These are phyloP conservation scores for Euphrasia arctica DNA, from an alignment of 305 asterid species.

Conservation along the genomic window DNA sequence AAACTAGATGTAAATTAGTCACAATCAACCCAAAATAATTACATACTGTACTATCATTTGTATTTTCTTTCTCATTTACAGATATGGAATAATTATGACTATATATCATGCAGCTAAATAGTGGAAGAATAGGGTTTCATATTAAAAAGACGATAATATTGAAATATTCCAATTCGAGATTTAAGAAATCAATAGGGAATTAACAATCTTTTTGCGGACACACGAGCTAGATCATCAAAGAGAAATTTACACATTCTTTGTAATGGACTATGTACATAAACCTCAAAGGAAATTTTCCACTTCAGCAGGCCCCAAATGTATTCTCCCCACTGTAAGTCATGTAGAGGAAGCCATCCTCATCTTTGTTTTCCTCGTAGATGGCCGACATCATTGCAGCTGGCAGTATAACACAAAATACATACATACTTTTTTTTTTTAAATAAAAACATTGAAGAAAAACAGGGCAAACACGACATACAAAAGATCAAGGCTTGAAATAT, in stretches of 20 bases:
- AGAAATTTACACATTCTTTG: conserved; percentile 49
- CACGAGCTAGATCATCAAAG: conserved; percentile 25
- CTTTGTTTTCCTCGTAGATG: conserved; percentile 89
- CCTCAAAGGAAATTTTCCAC: conserved; percentile 17
- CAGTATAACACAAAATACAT: background rate
- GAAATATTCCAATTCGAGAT: too few species aligned
- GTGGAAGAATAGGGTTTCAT: too few species aligned
- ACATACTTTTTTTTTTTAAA: too few species aligned
- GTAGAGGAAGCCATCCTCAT: conserved; percentile 94
- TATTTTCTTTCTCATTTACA: too few species aligned
- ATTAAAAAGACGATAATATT: too few species aligned
- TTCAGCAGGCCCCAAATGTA: conserved; percentile 76
- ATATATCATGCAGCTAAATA: too few species aligned
- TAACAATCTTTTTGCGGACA: too few species aligned
- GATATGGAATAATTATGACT: too few species aligned
- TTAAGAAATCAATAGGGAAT: too few species aligned
- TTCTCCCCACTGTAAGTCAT: conserved; percentile 99
- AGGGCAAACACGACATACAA: background rate
- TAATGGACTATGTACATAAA: conserved; percentile 38
- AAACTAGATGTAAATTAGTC: too few species aligned
- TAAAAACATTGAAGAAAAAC: background rate
- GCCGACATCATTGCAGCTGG: conserved; percentile 97
- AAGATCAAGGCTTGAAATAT: background rate
- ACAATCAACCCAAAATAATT: too few species aligned
- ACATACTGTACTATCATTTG: too few species aligned